These are phyloP conservation scores for Kurtzmaniella quercitrusa DNA, from an alignment of 1,139 yeast genomes.

Conservation along the genomic window DNA sequence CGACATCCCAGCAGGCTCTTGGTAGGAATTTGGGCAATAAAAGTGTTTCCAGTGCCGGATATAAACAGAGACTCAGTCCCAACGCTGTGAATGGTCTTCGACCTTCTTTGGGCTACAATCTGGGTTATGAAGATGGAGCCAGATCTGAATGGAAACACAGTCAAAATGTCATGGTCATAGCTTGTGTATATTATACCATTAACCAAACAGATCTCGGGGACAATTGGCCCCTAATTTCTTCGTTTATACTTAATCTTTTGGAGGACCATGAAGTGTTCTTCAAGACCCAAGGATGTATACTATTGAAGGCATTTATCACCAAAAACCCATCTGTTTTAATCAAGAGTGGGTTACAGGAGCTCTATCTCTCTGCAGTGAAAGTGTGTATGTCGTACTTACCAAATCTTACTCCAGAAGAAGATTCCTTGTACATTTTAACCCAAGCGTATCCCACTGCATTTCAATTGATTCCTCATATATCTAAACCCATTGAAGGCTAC, in stretches of 20 bases:
- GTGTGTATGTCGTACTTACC: constrained; percentile 45
- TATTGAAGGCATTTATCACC: constrained; percentile 22
- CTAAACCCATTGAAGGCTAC: not conserved
- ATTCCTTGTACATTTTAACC: constrained; percentile 19
- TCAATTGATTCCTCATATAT: constrained; percentile 6
- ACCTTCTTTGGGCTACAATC: constrained; percentile 24
- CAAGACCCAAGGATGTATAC: constrained; percentile 40
- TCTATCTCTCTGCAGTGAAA: constrained; percentile 38
- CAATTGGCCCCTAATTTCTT: constrained; percentile 44
- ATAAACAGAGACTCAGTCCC: constrained; percentile 1
- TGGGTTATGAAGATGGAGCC: constrained; percentile 16
- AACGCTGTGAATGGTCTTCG: constrained; percentile 15
- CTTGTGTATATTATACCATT: constrained; percentile 29
- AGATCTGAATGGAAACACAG: constrained; percentile 31
- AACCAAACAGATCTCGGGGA: constrained; percentile 12
- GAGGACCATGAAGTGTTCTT: constrained; percentile 46
- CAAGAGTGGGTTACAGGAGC: constrained; percentile 37
- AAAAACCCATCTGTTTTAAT: constrained; percentile 14
- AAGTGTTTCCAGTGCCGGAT: constrained; percentile 5
- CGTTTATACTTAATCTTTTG: constrained; percentile 45
- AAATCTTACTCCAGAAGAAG: constrained; percentile 30
- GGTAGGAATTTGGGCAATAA: not conserved
- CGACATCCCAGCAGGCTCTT: constrained; percentile 5
- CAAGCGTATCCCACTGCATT: constrained; percentile 21
- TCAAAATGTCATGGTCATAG: constrained; percentile 16